These are phyloP conservation scores for Taphrina wiesneri DNA, from an alignment of 1,139 yeast species.

Conservation along the genomic window DNA sequence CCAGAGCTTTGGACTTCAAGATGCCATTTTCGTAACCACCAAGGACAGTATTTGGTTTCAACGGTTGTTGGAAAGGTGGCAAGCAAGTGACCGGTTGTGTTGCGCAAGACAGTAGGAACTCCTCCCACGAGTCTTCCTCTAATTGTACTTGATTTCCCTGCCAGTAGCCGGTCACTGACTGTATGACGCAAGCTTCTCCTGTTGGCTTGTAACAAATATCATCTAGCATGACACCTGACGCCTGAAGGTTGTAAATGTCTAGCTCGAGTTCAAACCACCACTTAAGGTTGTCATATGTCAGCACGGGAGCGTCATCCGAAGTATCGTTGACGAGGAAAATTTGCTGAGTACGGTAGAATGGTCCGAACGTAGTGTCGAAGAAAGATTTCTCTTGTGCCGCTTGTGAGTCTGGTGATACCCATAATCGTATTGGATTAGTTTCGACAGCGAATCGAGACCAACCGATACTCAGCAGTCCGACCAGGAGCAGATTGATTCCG, in stretches of 20 bases:
- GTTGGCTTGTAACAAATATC: constrained; percentile 82
- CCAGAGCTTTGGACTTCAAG: constrained; percentile 66
- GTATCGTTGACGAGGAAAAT: constrained; percentile 70
- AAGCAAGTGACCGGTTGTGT: constrained; percentile 83
- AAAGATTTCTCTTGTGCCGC: constrained; percentile 67
- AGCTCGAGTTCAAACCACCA: constrained; percentile 89
- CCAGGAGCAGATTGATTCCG: constrained; percentile 50
- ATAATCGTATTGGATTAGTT: constrained; percentile 73
- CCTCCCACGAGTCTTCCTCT: constrained; percentile 57
- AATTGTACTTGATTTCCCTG: constrained; percentile 61
- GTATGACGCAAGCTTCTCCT: constrained; percentile 80
- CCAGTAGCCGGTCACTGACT: constrained; percentile 87
- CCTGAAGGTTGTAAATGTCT: constrained; percentile 38
- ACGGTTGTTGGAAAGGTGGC: constrained; percentile 88
- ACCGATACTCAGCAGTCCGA: constrained; percentile 57
- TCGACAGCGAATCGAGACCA: constrained; percentile 61
- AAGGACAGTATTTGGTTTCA: constrained; percentile 69
- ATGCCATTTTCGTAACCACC: constrained; percentile 55
- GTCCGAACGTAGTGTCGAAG: constrained; percentile 82
- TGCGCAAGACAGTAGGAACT: constrained; percentile 60
- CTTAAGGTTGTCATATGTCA: constrained; percentile 65
- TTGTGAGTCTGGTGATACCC: constrained; percentile 85
- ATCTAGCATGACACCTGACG: constrained; percentile 45
- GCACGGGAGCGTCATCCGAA: constrained; percentile 51
- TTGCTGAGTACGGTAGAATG: constrained; percentile 88